Base-by-base conservation (phyloP, 805 yeast species). In the Sugiyamaella marilandica region DNA sequence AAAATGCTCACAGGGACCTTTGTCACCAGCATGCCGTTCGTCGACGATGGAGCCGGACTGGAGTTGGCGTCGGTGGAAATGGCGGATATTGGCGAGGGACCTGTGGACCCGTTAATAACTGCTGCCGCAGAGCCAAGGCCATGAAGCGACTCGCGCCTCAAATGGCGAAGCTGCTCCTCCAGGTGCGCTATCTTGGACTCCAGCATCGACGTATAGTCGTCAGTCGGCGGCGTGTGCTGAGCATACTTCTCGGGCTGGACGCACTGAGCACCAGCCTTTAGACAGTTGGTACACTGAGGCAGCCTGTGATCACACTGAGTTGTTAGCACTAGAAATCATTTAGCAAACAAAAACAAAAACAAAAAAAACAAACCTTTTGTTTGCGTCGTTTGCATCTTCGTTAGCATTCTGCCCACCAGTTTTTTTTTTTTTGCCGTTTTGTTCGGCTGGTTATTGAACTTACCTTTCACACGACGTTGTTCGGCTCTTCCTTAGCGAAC, bases 271-370 rank as follows among this genome's bases (percentile, higher is more conserved):
- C 80, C 82, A 1, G 87, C 83, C 60, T 81, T 81, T 50, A 82
- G 68, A 67, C 88, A 83, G 41, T 82, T 81, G 3, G 86, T 79
- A 60, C 88, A 83, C 47, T 80, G 73, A 5, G 87, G 87, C 10
- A 77, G 65, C 46, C 83, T 71, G 52, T 82, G 86, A 59, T 83
- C 87, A 68, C 88, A 83, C 61, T 80, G 29, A 8, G 51, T 45
- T 33, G 51, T 45, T 33, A 41, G 46, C 13, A 41, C 16, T 16
- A 41, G 2, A 10, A 41, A 21, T n/a, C n/a, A n/a, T n/a, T n/a
- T 2, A 21, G 9, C 29, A 41, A 7, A 41, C 29, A 16, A 13
- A 41, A 21, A 41, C 26, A 18, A 18, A 18, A 41, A 18, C 18
- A 41, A 19, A 19, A 9, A 7, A 8, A 10, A 32, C 47, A 11